Conservation (phyloP, 164 flowering plant species). For the Nymphaea colorata region DNA sequence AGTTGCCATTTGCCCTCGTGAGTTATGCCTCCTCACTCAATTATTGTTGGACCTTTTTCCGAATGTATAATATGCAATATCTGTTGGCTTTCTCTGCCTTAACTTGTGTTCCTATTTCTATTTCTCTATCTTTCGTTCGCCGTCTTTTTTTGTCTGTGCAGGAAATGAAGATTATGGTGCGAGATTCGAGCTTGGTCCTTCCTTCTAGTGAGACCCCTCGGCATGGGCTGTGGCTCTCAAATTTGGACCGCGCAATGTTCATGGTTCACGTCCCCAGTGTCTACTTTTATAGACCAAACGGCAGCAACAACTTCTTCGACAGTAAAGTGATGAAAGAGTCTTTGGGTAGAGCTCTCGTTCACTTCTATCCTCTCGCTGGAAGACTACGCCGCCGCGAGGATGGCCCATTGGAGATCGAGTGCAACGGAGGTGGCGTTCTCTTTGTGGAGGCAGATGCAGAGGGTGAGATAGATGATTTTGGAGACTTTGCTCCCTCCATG, state of each 20-base stretch:
- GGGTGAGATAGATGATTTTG: conserved; percentile 38
- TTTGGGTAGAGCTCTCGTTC: background rate
- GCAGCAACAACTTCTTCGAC: background rate
- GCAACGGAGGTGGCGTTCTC: conserved; percentile 2
- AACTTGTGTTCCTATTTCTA: no score
- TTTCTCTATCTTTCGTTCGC: no score
- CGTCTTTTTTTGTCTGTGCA: no score
- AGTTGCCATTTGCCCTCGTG: no score
- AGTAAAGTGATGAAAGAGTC: background rate
- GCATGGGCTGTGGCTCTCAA: background rate
- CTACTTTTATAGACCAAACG: background rate
- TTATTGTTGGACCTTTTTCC: no score
- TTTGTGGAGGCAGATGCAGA: conserved; percentile 41
- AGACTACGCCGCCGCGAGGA: background rate
- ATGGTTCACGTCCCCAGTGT: background rate
- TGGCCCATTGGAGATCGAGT: background rate
- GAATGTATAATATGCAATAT: no score
- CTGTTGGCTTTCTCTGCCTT: no score
- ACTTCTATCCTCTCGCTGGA: background rate
- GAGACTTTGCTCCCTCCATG: conserved; percentile 43
- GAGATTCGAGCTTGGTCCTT: no score
- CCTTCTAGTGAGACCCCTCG: background rate
- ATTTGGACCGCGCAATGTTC: background rate
- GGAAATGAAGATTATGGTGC: no score
- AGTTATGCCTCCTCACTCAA: no score